Evolutionary conservation across 768 basidiomycete genomes (phyloP).

Genomic region (Chalciporus sphaerocephalus): DNA sequence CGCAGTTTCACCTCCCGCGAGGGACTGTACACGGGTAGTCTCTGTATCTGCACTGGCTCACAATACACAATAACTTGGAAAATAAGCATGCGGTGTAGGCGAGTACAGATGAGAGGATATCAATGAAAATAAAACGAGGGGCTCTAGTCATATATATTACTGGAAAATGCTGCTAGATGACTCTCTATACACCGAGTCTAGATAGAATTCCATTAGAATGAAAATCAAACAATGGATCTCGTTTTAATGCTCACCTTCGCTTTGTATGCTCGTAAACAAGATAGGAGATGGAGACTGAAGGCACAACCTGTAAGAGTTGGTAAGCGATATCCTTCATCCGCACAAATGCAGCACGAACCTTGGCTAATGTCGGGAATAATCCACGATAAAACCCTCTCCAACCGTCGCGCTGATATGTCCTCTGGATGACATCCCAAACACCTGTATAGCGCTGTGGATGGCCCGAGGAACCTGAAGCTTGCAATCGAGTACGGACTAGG

Average conservation of each 20-base stretch:
- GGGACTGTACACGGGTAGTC: background rate
- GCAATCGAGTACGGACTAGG: slow-evolving; percentile 88
- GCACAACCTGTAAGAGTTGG: slow-evolving; percentile 63
- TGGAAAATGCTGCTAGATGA: slow-evolving; percentile 11
- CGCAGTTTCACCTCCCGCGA: background rate
- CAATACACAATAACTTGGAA: slow-evolving; percentile 9
- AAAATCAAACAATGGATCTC: background rate
- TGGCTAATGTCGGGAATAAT: slow-evolving; percentile 86
- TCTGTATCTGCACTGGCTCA: background rate
- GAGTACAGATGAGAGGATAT: slow-evolving; percentile 27
- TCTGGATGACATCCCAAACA: slow-evolving; percentile 76
- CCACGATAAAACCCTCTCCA: slow-evolving; percentile 96
- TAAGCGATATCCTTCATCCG: slow-evolving; percentile 1
- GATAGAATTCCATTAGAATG: slow-evolving; percentile 3
- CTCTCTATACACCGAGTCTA: slow-evolving; percentile 60
- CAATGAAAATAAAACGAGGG: slow-evolving; percentile 21
- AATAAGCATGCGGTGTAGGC: slow-evolving; percentile 19
- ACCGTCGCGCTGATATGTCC: slow-evolving; percentile 80
- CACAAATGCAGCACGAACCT: slow-evolving; percentile 43
- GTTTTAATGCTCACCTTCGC: slow-evolving; percentile 50
- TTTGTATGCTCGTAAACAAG: slow-evolving; percentile 89
- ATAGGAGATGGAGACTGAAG: slow-evolving; percentile 95
- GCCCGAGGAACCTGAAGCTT: slow-evolving; percentile 93
- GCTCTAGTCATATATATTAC: slow-evolving; percentile 25
- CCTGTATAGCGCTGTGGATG: slow-evolving; percentile 90